Evolutionary conservation across 306 rosid species (phyloP), one percentile per base, ranked within the genome.

Genomic region (Trichosanthes truncata): DNA sequence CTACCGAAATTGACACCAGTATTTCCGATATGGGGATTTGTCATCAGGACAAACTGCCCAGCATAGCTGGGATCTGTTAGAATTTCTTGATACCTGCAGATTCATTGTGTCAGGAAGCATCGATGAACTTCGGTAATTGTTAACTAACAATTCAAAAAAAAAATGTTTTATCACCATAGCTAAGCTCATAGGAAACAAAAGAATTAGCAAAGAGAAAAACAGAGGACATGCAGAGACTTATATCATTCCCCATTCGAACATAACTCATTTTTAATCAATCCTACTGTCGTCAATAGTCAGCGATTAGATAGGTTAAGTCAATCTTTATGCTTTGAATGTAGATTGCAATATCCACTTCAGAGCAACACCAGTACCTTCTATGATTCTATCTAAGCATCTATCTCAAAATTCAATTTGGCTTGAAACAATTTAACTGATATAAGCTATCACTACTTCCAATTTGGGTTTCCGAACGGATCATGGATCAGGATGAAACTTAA

Each of bases 61-160:
- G 98, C 94, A 83, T 95, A 95, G 81, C 97, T 95, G 60, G 99
- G 99, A 82, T 95, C 97, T 0, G 99, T 95, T 66, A 95, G 84
- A 85, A 95, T 95, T 80, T 95, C 99, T 81, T 95, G 99, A 87
- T 95, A 95, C 84, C 99, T 95, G 86, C 80, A 52, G 25, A 72
- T 62, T 68, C 65, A 20, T 80, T 66, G 71, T 78, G 73, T 59
- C 9, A 8, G 25, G 40, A 72, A 15, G 59, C 60, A 45, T 48
- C 3, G 0, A 8, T 4, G 48, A 15, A 67, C 31, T 20, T 67
- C 17, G 4, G 31, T 3, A 2, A 69, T 41, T 41, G 29, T 40
- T 5, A 38, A 20, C 48, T 18, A 35, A 18, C 2, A 11, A 36
- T 14, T 36, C 48, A 35, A 66, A 62, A 66, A 17, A 20, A 20